Conservation (phyloP, 768 basidiomycete species). For the Leucosporidium scottii region DNA sequence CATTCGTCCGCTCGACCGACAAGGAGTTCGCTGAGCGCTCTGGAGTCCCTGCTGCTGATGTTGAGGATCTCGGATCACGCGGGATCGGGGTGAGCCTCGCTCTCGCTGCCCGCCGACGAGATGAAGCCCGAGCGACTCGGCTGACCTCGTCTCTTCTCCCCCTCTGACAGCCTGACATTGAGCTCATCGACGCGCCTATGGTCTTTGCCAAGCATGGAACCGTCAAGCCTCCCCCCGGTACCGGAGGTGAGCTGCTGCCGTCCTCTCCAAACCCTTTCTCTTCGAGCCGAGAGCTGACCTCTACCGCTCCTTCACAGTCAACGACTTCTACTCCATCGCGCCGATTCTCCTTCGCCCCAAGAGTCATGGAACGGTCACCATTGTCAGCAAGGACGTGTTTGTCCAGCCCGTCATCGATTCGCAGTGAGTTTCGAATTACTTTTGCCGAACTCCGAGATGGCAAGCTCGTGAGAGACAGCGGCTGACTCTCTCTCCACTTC, state of each 20-base stretch:
- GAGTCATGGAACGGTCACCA: constrained; percentile 16
- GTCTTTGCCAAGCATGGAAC: constrained; percentile 13
- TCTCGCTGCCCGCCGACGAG: neutral
- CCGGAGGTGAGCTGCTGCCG: neutral
- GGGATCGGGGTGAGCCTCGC: neutral
- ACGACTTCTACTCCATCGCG: constrained; percentile 22
- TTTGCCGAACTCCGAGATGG: too few relatives aligned
- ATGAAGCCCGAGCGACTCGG: too few relatives aligned
- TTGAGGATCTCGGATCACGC: neutral
- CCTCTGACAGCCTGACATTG: constrained; percentile 25
- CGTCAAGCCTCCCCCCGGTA: neutral
- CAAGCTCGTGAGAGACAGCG: too few relatives aligned
- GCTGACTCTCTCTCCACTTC: neutral
- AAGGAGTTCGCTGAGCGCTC: neutral
- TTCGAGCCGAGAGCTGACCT: too few relatives aligned
- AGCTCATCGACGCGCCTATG: constrained; percentile 22
- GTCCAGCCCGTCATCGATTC: constrained; percentile 29
- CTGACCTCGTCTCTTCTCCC: too few relatives aligned
- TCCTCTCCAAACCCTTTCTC: too few relatives aligned
- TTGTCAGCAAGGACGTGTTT: constrained; percentile 12
- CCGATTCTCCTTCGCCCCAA: constrained; percentile 18
- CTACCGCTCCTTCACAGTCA: too few relatives aligned
- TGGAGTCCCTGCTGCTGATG: neutral
- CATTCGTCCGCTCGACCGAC: constrained; percentile 28
- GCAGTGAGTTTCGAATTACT: neutral